Evolutionary conservation across 805 yeast species (phyloP).

Genomic region (Teunomyces aglyptinius): DNA sequence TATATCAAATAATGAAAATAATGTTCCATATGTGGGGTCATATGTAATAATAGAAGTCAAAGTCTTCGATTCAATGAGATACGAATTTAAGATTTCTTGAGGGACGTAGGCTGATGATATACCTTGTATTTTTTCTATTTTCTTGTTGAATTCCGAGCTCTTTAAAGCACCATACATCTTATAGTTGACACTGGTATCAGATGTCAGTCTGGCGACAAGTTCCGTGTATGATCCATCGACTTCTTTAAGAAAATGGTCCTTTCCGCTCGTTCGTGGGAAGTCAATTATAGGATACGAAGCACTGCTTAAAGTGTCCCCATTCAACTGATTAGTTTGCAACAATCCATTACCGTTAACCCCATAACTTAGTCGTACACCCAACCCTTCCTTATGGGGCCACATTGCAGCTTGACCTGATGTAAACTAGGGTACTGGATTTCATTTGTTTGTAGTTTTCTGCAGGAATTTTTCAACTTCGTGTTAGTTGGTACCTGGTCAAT

Average conservation of each 20-base stretch:
- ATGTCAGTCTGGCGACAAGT: neutral
- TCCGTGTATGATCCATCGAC: constrained; percentile 3
- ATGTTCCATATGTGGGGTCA: constrained; percentile 35
- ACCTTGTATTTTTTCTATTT: neutral
- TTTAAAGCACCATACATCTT: constrained; percentile 12
- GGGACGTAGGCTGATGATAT: constrained; percentile 20
- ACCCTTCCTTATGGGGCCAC: constrained; percentile 18
- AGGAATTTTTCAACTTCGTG: neutral
- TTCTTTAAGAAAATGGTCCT: constrained; percentile 2
- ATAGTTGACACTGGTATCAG: constrained; percentile 8
- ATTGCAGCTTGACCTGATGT: constrained; percentile 1
- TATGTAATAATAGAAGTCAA: constrained; percentile 24
- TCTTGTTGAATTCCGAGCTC: neutral
- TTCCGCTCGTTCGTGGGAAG: neutral
- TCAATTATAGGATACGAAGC: constrained; percentile 4
- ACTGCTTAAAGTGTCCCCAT: neutral
- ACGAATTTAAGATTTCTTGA: constrained; percentile 17
- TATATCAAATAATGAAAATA: constrained; percentile 19
- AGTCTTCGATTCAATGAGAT: constrained; percentile 23
- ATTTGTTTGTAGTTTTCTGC: neutral
- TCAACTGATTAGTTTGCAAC: neutral
- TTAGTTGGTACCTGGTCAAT: no score
- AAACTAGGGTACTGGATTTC: neutral
- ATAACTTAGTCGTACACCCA: constrained; percentile 16
- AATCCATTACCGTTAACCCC: constrained; percentile 16